Evolutionary conservation across 257 asterid species (phyloP), one percentile per base, ranked within the genome.

Genomic region (Scutellaria minor): DNA sequence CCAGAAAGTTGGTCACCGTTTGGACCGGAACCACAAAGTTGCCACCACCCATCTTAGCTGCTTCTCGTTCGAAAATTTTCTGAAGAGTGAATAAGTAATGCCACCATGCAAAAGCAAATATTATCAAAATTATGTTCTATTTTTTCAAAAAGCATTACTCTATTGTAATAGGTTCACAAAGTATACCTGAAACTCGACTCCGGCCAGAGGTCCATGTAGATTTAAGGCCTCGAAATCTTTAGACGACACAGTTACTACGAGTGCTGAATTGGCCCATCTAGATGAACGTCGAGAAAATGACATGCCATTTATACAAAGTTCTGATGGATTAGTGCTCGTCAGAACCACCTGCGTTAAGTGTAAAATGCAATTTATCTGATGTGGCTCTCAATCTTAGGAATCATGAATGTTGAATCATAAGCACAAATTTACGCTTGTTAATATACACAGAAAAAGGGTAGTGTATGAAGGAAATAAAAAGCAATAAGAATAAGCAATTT

Each of bases 31-130:
- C 90, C 7, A 88, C 92, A 51, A 94, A 94, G 78, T 84, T 78
- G 64, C 99, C 99, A n/a, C 99, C 99, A 1, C 99, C 99, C 95
- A 94, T 78, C 47, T 53, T 10, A 72, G 99, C 97, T 7, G 97
- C 97, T 83, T 78, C 88, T 51, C 77, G 87, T 76, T 94, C 99
- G 0, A 88, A 84, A 64, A 68, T 68, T 81, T 89, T 88, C 99
- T 94, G 66, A 22, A 74, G 39, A 66, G 12, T 22, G 50, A 47
- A 51, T 22, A 47, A 35, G 73, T 11, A 72, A 73, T 11, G 63
- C 39, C 45, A 53, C 56, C 50, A 18, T 14, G 72, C 20, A 52
- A 40, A 55, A 50, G 37, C 41, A 7, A 45, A 57, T 22, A 65
- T 31, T 58, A 14, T 9, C 5, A 22, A 41, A 0, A 6, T 8